phyloP scores from a whole-genome alignment of 169 alveolate species.

The Theileria orientalis region DNA sequence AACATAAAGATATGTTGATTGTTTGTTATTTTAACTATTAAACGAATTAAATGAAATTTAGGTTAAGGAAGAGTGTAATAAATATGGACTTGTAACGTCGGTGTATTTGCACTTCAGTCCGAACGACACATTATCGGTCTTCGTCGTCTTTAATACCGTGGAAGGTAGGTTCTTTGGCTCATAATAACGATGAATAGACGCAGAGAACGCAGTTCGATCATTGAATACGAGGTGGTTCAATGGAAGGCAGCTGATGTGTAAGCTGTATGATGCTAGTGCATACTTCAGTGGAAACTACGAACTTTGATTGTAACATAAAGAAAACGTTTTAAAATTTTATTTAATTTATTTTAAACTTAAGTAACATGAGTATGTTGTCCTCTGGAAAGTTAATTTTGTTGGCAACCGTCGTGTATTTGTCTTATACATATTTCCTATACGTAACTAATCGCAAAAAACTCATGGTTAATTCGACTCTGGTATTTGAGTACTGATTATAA shows the following conservation, averaged over 20 bases:
- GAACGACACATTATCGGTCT: slow-evolving; percentile 18
- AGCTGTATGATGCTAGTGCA: slow-evolving; percentile 17
- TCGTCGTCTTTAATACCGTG: slow-evolving; percentile 20
- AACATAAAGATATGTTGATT: no score
- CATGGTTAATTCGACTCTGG: not conserved
- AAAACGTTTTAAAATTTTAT: not conserved
- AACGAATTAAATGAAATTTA: no score
- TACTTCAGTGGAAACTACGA: slow-evolving; percentile 43
- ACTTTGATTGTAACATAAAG: slow-evolving; percentile 3
- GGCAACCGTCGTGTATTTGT: not conserved
- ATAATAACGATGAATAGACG: slow-evolving; percentile 12
- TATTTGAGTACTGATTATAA: not conserved
- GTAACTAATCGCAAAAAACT: not conserved
- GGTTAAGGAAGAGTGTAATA: slow-evolving; percentile 31
- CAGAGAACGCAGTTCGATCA: slow-evolving; percentile 16
- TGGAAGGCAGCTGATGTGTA: slow-evolving; percentile 37
- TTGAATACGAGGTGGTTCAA: slow-evolving; percentile 30
- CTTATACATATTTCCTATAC: not conserved
- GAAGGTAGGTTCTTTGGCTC: slow-evolving; percentile 1
- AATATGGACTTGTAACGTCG: slow-evolving; percentile 26
- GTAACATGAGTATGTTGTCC: no score
- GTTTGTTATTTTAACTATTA: no score
- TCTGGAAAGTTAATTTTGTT: slow-evolving; percentile 11
- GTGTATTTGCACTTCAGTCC: slow-evolving; percentile 27
- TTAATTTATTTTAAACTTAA: not conserved